Evolutionary conservation across 1,139 yeast species (phyloP), one percentile per base, ranked within the genome.

Genomic region (Tardiomyces digboiensis): DNA sequence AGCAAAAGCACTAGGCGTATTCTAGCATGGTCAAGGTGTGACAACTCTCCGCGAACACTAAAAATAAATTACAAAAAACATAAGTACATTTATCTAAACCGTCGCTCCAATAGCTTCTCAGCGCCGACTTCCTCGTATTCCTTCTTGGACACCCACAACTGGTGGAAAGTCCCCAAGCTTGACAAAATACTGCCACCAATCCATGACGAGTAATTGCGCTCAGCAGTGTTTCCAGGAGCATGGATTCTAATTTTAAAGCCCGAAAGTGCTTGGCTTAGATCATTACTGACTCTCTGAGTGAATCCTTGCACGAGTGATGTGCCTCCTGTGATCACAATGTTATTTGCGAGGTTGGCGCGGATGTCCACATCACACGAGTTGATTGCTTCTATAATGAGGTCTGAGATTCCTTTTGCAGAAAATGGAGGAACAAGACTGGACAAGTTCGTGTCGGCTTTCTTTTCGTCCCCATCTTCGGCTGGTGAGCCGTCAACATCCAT

Each of bases 101-200:
- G 44, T 42, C 56, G 58, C 36, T 56, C 57, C 14, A 56, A 54
- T 29, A 89, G 73, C 61, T 88, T 78, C 46, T 85, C 93, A 8
- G 82, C 77, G 8, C 98, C 98, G 21, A 82, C 91, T 61, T 91
- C 98, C 50, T 87, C 87, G 57, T 84, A 87, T 64, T 91, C 98
- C 54, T 78, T 79, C 61, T 81, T 83, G 39, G 93, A 85, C 2
- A 91, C 95, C 97, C 98, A 91, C 36, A 59, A 46, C 65, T 91
- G 98, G 62, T 91, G 98, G 71, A 91, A 91, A 2, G 97, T 88
- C 21, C 98, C 98, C 57, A 91, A 72, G 45, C 95, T 83, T 3
- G 96, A 82, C 47, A 91, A 70, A 37, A 91, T 93, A 52, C 94
- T 82, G 7, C 97, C 97, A 39, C 99, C 99, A 45, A 91, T 77